Percentiles rank a stretch among this genome's conserved stretches.
phyloP scores from a whole-genome alignment of 805 yeast species.

The Ogataea pini region DNA sequence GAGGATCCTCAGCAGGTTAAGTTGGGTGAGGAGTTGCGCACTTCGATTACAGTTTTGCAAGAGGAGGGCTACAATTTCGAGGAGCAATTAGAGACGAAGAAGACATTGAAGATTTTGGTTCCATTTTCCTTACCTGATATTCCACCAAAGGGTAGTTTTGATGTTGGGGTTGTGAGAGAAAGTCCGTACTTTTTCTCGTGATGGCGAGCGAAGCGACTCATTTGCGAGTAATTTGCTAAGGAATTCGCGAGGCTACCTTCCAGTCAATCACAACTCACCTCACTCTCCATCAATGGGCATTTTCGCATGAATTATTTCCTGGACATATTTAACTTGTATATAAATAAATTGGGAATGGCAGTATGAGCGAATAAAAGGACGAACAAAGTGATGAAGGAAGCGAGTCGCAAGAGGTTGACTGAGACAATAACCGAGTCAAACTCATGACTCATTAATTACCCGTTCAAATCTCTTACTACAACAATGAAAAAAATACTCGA shows the following conservation, averaged over 20 bases:
- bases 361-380: too few relatives aligned
- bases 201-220: constrained; percentile 2
- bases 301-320: not conserved
- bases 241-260: not conserved
- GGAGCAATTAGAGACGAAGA: constrained; percentile 20
- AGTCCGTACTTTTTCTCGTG: constrained; percentile 76
- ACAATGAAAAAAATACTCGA: too few relatives aligned
- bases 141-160: constrained; percentile 82
- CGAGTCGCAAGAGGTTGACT: too few relatives aligned
- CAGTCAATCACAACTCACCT: not conserved
- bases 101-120: constrained; percentile 48
- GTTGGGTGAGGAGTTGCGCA: constrained; percentile 56
- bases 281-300: not conserved
- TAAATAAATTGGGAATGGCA: too few relatives aligned
- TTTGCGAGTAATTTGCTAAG: not conserved
- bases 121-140: constrained; percentile 72
- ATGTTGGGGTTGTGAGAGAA: constrained; percentile 67
- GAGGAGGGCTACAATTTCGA: constrained; percentile 24
- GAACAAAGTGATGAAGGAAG: too few relatives aligned
- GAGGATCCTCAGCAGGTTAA: constrained; percentile 48
- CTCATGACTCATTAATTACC: too few relatives aligned
- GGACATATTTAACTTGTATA: too few relatives aligned
- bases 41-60: constrained; percentile 65
- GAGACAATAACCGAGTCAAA: too few relatives aligned
- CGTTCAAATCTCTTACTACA: too few relatives aligned